phyloP scores from a whole-genome alignment of 768 basidiomycete species.

The Termitomyces eurrhizus region DNA sequence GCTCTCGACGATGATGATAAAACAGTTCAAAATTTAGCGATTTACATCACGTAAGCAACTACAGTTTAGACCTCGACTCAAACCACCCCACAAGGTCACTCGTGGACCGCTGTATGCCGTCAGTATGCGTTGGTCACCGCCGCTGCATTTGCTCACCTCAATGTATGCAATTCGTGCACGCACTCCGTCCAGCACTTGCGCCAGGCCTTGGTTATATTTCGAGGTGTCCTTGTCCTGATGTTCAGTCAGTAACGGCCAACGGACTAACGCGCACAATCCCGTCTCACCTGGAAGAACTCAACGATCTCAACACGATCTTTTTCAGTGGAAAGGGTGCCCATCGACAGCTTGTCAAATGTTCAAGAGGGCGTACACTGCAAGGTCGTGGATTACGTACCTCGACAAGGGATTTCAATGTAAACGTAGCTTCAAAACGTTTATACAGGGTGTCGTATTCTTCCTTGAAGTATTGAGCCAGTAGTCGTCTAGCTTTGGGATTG shows the following conservation, averaged over 20 bases:
- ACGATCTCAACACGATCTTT: conserved; percentile 60
- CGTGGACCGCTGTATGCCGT: conserved; percentile 47
- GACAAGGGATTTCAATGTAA: conserved; percentile 49
- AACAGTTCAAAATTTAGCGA: conserved; percentile 19
- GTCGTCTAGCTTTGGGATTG: conserved; percentile 55
- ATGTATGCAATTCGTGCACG: conserved; percentile 58
- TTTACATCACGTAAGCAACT: conserved; percentile 19
- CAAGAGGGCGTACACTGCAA: conserved; percentile 20
- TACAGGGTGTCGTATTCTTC: conserved; percentile 63
- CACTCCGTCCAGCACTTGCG: conserved; percentile 68
- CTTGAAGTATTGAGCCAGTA: conserved; percentile 59
- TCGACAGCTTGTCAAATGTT: conserved; percentile 22
- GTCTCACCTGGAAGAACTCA: conserved; percentile 69
- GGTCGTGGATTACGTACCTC: conserved; percentile 37
- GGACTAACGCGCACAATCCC: conserved; percentile 10
- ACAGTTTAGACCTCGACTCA: conserved; percentile 20
- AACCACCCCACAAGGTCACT: conserved; percentile 57
- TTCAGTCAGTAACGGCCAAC: conserved; percentile 18
- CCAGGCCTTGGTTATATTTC: conserved; percentile 60
- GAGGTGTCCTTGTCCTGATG: conserved; percentile 62
- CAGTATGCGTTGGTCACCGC: not conserved
- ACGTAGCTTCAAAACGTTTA: conserved; percentile 70
- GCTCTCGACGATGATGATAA: conserved; percentile 19
- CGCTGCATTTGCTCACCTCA: conserved; percentile 36
- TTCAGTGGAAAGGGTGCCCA: conserved; percentile 49